Base-by-base conservation (phyloP, 2,329 filamentous ascomycete genomes). In the Claviceps sp. region DNA sequence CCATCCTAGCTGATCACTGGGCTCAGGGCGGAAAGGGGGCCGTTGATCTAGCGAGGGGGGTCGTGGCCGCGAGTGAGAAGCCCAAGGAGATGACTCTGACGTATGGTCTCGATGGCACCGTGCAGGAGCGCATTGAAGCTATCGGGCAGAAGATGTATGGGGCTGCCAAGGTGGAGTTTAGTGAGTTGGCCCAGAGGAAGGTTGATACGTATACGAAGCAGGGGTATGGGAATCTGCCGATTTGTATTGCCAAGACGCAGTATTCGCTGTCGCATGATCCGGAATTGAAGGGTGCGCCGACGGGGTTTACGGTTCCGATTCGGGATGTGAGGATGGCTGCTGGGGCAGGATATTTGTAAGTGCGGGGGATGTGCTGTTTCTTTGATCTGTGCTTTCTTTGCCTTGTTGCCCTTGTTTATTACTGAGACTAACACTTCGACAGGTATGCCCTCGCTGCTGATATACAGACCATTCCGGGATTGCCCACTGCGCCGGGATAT, bases 231-330 rank as follows among this genome's bases (percentile, higher is more conserved):
- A 89, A 95, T 68, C 74, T 98, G 58, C 93, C 93, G 38, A 95
- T 97, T 64, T 98, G 93, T 68, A 81, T 97, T 58, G 93, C 93
- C 56, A 98, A 98, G 82, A 98, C 93, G 14, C 93, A 98, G 70
- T 98, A 98, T 74, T 95, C 88, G 37, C 77, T 98, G 48, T 93
- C 86, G 54, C 91, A 97, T 69, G 89, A 98, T 67, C 85, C 91
- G 2, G 82, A 87, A 11, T 77, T 97, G 61, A 98, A 98, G 79
- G 93, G 93, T 56, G 93, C 93, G 8, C 93, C 93, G 24, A 87
- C 84, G 4, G 93, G 91, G 54, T 98, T 97, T 70, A 94, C 88
- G 0, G 82, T 98, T 5, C 93, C 93, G 2, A 95, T 98, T 60
- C 77, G 91, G 54, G 93, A 98, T 65, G 91, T 98, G 41, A 78